Evolutionary conservation across 805 yeast genomes (phyloP), one percentile per base, ranked within the genome.

Genomic region (Candida ortonii): DNA sequence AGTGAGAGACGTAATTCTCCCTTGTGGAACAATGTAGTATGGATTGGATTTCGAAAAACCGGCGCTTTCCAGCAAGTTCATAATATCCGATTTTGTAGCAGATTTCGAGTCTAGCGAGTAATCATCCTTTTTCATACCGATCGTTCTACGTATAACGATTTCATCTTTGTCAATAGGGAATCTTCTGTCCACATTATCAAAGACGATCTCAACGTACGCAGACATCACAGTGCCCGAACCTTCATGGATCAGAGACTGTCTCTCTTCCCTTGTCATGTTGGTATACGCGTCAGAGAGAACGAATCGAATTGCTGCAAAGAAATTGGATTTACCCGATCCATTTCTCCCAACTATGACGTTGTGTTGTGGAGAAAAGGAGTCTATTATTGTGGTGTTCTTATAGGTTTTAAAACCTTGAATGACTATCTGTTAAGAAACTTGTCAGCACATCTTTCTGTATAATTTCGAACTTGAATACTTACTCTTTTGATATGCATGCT

Each of bases 261-360:
- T 71, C 52, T 87, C 95, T 47, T 87, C 95, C 44, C 90, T 65
- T 16, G 80, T 68, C 80, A 89, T 72, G 54, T 86, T 83, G 3
- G 85, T 81, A 56, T 84, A 86, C 21, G 90, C 94, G 55, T 90
- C 97, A 28, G 95, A 81, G 14, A 93, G 60, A 8, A 88, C 97
- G 62, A 89, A 93, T 43, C 97, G 68, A 37, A 90, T 84, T 8
- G 98, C 97, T 11, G 96, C 88, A 59, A 90, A 93, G 62, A 90
- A 84, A 59, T 93, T 90, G 25, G 96, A 85, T 57, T 93, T 90
- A 7, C 98, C 98, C 7, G 96, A 84, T n/a, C 97, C 97, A 61
- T 89, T 89, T 32, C 95, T 66, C 2, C 97, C 97, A 20, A 89
- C 87, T 11, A 84, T 78, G 14, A 90, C 94, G 61, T 90, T 90